Evolutionary conservation across 371 early-diverging fungal species (phyloP).

Genomic region (Actinomucor elegans): DNA sequence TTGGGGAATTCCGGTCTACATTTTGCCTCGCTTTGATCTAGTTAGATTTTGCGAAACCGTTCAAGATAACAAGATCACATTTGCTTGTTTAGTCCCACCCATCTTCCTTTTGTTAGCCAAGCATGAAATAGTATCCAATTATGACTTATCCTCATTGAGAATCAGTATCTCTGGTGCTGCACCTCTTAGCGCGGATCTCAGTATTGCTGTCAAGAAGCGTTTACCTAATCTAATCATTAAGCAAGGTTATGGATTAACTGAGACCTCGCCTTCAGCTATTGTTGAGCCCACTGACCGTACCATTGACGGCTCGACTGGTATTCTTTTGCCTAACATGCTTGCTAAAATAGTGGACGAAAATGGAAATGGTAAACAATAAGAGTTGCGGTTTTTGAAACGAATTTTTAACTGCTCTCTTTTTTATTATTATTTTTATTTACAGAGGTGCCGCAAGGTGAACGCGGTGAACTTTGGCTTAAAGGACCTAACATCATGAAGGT

Average conservation of each 20-base stretch:
- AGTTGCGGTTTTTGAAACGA: background rate
- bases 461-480: slow-evolving; percentile 77
- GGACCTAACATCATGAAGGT: slow-evolving; percentile 82
- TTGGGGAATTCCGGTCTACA: slow-evolving; percentile 41
- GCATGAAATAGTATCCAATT: slow-evolving; percentile 61
- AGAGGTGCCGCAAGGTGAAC: slow-evolving; percentile 56
- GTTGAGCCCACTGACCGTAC: slow-evolving; percentile 14
- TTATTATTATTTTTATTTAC: background rate
- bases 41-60: slow-evolving; percentile 54
- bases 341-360: slow-evolving; percentile 69
- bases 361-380: slow-evolving; percentile 51
- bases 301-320: slow-evolving; percentile 60
- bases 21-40: slow-evolving; percentile 71
- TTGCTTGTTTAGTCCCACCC: slow-evolving; percentile 76
- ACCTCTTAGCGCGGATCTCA: slow-evolving; percentile 66
- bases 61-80: slow-evolving; percentile 56
- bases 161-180: slow-evolving; percentile 77
- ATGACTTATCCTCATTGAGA: slow-evolving; percentile 64
- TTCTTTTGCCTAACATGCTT: slow-evolving; percentile 64
- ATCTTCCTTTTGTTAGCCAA: slow-evolving; percentile 66
- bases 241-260: slow-evolving; percentile 33
- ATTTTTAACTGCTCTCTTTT: too few species aligned
- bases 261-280: slow-evolving; percentile 19
- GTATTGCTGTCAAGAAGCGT: slow-evolving; percentile 33
- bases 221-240: slow-evolving; percentile 45